Percentiles rank a stretch among this genome's conserved stretches.
Conservation (phyloP, 805 yeast genomes). For the Priceomyces haplophilus region DNA sequence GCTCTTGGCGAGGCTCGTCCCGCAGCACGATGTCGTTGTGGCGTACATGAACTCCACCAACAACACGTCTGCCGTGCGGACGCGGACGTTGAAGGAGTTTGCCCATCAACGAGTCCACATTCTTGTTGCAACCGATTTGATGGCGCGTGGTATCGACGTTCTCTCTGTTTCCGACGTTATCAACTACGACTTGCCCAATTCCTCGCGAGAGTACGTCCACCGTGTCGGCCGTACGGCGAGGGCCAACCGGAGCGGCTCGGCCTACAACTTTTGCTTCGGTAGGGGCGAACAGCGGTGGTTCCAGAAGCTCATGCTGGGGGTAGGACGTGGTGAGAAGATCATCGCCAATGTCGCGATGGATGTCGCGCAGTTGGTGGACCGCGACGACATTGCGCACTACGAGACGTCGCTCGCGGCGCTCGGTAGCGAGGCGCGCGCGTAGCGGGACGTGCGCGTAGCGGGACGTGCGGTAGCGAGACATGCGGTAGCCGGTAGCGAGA, state of each 20-base stretch:
- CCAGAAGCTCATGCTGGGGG: conserved; percentile 45
- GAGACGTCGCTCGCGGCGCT: conserved; percentile 24
- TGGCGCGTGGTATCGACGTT: conserved; percentile 94
- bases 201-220: conserved; percentile 90
- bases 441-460: too few species aligned
- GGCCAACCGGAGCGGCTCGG: conserved; percentile 77
- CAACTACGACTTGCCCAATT: conserved; percentile 87
- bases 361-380: conserved; percentile 17
- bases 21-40: conserved; percentile 15
- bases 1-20: conserved; percentile 27
- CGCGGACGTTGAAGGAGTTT: conserved; percentile 59
- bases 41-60: conserved; percentile 59
- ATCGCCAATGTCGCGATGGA: conserved; percentile 22
- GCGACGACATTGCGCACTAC: conserved; percentile 24
- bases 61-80: conserved; percentile 47
- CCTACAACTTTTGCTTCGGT: conserved; percentile 71
- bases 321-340: conserved; percentile 36
- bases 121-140: conserved; percentile 80
- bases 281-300: conserved; percentile 74
- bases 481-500: too few species aligned
- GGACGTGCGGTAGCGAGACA: too few species aligned
- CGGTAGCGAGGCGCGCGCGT: conserved; percentile 14
- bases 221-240: conserved; percentile 97
- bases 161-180: conserved; percentile 67
- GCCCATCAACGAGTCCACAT: conserved; percentile 50